Percentiles rank a stretch among this genome's conserved stretches.
phyloP scores from a whole-genome alignment of 2,329 filamentous ascomycete genomes.

The Calonectria henricotiae region DNA sequence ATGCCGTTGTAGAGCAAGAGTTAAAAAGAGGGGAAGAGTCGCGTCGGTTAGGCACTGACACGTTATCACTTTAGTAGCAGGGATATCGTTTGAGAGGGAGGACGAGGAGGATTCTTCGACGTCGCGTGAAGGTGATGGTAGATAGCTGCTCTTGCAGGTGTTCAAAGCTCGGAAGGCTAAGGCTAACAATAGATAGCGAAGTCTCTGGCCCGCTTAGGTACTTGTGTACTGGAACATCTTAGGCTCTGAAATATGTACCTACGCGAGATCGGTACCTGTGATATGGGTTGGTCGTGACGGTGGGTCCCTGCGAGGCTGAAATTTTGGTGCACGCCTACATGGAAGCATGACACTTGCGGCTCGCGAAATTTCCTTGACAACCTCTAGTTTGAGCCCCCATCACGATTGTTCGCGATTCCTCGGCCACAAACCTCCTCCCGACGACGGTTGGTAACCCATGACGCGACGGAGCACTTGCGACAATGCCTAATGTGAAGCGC shows the following conservation, averaged over 20 bases:
- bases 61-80: not conserved
- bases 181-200: slow-evolving; percentile 23
- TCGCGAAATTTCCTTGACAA: slow-evolving; percentile 42
- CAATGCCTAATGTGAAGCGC: slow-evolving; percentile 75
- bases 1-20: slow-evolving; percentile 37
- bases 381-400: slow-evolving; percentile 35
- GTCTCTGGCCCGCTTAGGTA: slow-evolving; percentile 30
- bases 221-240: slow-evolving; percentile 12
- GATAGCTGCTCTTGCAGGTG: slow-evolving; percentile 25
- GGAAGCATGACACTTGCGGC: slow-evolving; percentile 45
- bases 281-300: slow-evolving; percentile 46
- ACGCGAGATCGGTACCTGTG: slow-evolving; percentile 35
- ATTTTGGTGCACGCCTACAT: slow-evolving; percentile 51
- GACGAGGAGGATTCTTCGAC: slow-evolving; percentile 4
- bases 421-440: slow-evolving; percentile 30
- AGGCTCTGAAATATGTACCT: slow-evolving; percentile 35
- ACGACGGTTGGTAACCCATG: slow-evolving; percentile 41
- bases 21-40: not conserved
- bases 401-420: slow-evolving; percentile 37
- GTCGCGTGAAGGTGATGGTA: slow-evolving; percentile 1
- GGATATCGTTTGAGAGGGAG: not conserved
- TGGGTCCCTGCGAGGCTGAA: slow-evolving; percentile 58
- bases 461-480: slow-evolving; percentile 45
- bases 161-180: slow-evolving; percentile 49
- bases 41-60: not conserved